Base-by-base conservation (phyloP, 306 rosid species). In the Lablab purpureus region DNA sequence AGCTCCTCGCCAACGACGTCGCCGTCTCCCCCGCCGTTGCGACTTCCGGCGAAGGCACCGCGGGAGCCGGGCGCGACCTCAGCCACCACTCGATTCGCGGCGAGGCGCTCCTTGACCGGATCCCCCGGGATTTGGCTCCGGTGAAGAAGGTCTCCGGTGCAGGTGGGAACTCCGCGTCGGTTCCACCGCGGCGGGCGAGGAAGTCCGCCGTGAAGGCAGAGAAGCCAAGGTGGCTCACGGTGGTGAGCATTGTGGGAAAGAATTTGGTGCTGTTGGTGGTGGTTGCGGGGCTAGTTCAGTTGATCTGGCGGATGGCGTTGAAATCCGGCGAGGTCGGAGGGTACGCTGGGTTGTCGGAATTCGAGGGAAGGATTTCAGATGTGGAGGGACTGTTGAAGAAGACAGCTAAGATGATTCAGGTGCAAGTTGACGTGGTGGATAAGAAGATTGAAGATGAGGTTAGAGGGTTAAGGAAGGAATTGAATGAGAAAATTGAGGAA, bases 51-150 rank as follows among this genome's bases (percentile, higher is more conserved):
- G 87, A 85, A 12, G 80, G 80, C 15, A 56, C 81, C 25, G 55
- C 54, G 1, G 75, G 0, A 7, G 80, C 81, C 43, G 90, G 80
- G 43, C 89, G 89, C 55, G 98, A 94, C 83, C 78, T 89, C 75
- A 92, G 99, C 78, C 90, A 94, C 73, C 92, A 92, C 37, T 91
- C 99, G 58, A 82, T 94, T 77, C 85, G 88, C 5, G 89, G 93
- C 0, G 98, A 89, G 63, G 92, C 84, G 2, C 80, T 80, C 30
- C 81, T 82, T 14, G 91, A 85, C 6, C 79, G 92, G 21, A 46
- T 90, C 3, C 80, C 94, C 0, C 87, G 80, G 71, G 94, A 93
- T 3, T 72, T 84, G 60, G 6, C 3, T 2, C 60, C 67, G 28
- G 68, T 0, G 85, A 87, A 87, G 87, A 87, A 85, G 78, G 13